Evolutionary conservation across 768 basidiomycete species (phyloP), one percentile per base, ranked within the genome.

Genomic region (Auricularia cornea): DNA sequence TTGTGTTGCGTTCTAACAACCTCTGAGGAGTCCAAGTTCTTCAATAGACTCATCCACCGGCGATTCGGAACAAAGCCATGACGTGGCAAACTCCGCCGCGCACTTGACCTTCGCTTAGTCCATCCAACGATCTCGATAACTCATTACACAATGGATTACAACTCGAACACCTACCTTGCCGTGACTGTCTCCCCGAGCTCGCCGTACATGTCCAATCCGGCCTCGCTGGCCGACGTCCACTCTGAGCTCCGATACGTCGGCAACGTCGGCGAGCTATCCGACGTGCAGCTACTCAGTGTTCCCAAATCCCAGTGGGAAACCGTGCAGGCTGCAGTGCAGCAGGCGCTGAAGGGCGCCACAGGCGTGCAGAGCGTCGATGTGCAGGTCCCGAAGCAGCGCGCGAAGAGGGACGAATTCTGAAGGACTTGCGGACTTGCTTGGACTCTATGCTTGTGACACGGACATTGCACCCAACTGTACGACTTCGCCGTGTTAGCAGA

Each of bases 271-370:
- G 69, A 72, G 62, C 65, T 82, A 63, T 62, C 70, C 18, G 79
- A 81, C 64, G 79, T 81, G 18, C 80, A 79, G 63, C 67, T 81
- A n/a, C 70, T 81, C 62, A 76, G 78, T 70, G 72, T 80, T 3
- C 75, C 80, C 2, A 78, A 77, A 61, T 67, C 64, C 1, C 69
- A 74, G 38, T 80, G 80, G 80, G 70, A 67, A n/a, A 64, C 65
- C 28, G 70, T 80, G 28, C 52, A 77, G 62, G 67, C 61, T 6
- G 63, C 70, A 0, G 70, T 80, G 28, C 52, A 77, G 62, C 67
- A 62, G 8, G 63, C 70, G 0, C 67, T 80, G 60, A 72, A 71
- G 60, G 68, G 62, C 10, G 61, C 68, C 6, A 63, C 68, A 3
- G 77, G 76, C 3, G 72, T 80, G 2, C 64, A 65, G 28, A 70